Conservation (phyloP, 352 stramenopile species). For the Globisporangium sylvaticum region DNA sequence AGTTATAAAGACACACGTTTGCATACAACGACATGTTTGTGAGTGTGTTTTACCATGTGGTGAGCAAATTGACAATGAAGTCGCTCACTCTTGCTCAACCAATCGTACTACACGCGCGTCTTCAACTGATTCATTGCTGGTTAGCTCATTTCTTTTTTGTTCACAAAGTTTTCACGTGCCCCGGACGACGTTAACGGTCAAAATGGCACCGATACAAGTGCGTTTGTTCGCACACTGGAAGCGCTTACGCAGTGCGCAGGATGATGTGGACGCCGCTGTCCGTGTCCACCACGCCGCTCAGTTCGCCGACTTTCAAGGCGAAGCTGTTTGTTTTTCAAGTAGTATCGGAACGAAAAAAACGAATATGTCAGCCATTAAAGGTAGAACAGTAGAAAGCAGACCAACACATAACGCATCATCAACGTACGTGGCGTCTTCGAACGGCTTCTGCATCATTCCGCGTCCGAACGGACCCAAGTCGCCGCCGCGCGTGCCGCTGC, state of each 20-base stretch:
- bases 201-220: no score
- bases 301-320: conserved; percentile 88
- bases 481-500: conserved; percentile 72
- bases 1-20: no score
- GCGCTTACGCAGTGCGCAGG: conserved; percentile 77
- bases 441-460: conserved; percentile 92
- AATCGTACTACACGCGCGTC: not conserved
- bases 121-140: not conserved
- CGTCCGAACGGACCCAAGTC: conserved; percentile 88
- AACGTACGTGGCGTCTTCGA: conserved; percentile 85
- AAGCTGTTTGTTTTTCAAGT: conserved; percentile 49
- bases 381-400: no score
- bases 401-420: no score
- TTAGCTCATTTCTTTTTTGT: not conserved
- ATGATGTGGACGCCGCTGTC: conserved; percentile 98
- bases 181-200: no score
- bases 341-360: not conserved
- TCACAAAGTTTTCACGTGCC: not conserved
- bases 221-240: not conserved
- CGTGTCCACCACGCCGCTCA: conserved; percentile 93
- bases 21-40: not conserved
- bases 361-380: not conserved
- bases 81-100: not conserved
- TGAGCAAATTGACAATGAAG: not conserved
- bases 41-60: not conserved